Percentiles rank a stretch among this genome's conserved stretches.
Conservation (phyloP, 768 basidiomycete genomes). For the Antrodiella citrinella region DNA sequence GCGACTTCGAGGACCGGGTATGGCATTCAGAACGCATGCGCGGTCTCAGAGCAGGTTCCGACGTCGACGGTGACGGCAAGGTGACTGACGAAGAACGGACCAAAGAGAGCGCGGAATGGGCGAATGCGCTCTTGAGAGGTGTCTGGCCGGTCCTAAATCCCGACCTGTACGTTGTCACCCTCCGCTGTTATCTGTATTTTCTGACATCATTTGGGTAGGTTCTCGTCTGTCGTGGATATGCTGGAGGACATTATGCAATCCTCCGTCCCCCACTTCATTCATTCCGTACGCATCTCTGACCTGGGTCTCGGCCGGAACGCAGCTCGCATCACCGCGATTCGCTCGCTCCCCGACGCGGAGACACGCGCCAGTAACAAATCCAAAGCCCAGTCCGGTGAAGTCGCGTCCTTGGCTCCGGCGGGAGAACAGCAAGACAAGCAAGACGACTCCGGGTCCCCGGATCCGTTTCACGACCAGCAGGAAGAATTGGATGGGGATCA, state of each 20-base stretch:
- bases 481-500: slow-evolving; percentile 36
- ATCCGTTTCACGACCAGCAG: slow-evolving; percentile 9
- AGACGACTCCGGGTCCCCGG: slow-evolving; percentile 9
- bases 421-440: slow-evolving; percentile 26
- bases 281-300: slow-evolving; percentile 64
- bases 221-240: slow-evolving; percentile 51
- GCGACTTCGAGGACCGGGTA: slow-evolving; percentile 22
- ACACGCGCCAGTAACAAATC: slow-evolving; percentile 22
- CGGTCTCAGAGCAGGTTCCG: slow-evolving; percentile 20
- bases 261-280: slow-evolving; percentile 39
- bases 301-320: slow-evolving; percentile 63
- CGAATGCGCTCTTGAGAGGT: slow-evolving; percentile 51
- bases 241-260: slow-evolving; percentile 52
- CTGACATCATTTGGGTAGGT: slow-evolving; percentile 17
- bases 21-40: slow-evolving; percentile 27
- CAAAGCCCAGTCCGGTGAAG: slow-evolving; percentile 11
- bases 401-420: not conserved
- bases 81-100: slow-evolving; percentile 20
- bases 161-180: slow-evolving; percentile 27
- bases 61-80: slow-evolving; percentile 21
- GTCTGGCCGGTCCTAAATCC: slow-evolving; percentile 76
- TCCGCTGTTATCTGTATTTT: not conserved
- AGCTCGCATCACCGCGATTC: slow-evolving; percentile 60
- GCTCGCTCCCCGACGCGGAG: slow-evolving; percentile 43
- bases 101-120: slow-evolving; percentile 47